Base-by-base conservation (phyloP, 495 filamentous ascomycete species). In the Opeltia flavorubescens region DNA sequence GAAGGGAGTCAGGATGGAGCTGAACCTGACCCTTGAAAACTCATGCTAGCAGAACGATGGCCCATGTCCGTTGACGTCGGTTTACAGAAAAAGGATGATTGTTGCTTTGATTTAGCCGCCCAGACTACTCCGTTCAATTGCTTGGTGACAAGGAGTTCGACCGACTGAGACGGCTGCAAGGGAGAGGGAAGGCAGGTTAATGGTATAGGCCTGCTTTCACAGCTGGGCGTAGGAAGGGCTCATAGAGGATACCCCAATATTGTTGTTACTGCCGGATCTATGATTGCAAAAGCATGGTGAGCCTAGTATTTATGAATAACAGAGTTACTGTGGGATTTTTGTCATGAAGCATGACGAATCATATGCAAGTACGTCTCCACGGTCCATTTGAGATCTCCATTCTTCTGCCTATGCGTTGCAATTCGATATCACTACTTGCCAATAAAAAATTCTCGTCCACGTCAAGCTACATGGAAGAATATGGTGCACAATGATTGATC, bases 1-100 rank as follows among this genome's bases (percentile, higher is more conserved):
- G 62, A 65, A 28, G 61, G 60, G 9, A 56, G 54, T 36, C 57
- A 65, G 29, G 54, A 50, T 18, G 54, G 46, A 44, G 48, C 48
- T 5, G 47, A 50, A 31, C 50, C 41, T 23, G 54, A 56, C 5
- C 43, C 44, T 8, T 56, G 47, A 56, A 47, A n/a, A n/a, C n/a
- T n/a, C n/a, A n/a, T n/a, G n/a, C 43, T n/a, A 30, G 18, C 33
- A 9, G 38, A 38, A 58, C 59, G 53, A 58, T 55, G 50, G 6
- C 6, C 36, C 36, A 40, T 15, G 6, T 8, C 17, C 13, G 6
- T 6, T 15, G 6, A 15, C 13, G 6, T 6, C 36, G 6, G 8
- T 40, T 24, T 8, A 8, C 17, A 18, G 36, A 40, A 18, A 40
- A 40, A 40, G 36, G 15, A 13, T 6, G 6, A 31, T 31, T 13